Percentiles rank a stretch among this genome's conserved stretches.
Evolutionary conservation across 192 early-diverging fungal species (phyloP).

Genomic region (Linnemannia hyalina): DNA sequence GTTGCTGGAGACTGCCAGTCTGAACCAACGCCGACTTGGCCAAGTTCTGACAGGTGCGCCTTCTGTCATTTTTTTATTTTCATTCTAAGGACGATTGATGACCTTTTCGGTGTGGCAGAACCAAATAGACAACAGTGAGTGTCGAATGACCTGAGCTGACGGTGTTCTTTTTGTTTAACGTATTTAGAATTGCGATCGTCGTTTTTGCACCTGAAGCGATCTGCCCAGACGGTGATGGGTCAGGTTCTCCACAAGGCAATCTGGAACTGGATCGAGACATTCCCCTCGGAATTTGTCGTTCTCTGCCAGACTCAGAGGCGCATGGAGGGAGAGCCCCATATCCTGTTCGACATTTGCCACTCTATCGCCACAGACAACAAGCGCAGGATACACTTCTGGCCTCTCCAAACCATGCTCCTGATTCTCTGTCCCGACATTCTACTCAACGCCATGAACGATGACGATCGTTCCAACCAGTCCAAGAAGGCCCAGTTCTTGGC

Average conservation of each 20-base stretch:
- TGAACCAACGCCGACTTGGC: slow-evolving; percentile 81
- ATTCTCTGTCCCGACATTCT: slow-evolving; percentile 89
- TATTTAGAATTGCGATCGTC: slow-evolving; percentile 62
- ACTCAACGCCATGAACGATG: slow-evolving; percentile 66
- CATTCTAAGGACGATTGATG: not conserved
- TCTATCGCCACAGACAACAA: slow-evolving; percentile 72
- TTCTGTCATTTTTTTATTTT: not conserved
- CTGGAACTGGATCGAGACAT: slow-evolving; percentile 95
- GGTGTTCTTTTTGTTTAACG: not conserved
- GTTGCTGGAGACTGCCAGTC: slow-evolving; percentile 86
- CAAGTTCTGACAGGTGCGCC: slow-evolving; percentile 72
- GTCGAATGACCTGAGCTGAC: not conserved
- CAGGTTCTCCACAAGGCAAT: slow-evolving; percentile 84
- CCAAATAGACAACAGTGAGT: not conserved
- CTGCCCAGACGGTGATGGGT: slow-evolving; percentile 82
- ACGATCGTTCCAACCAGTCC: slow-evolving; percentile 40
- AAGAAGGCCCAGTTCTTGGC: slow-evolving; percentile 68
- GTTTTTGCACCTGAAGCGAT: slow-evolving; percentile 71
- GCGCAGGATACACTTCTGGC: slow-evolving; percentile 85
- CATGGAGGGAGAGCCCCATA: slow-evolving; percentile 77
- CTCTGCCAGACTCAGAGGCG: slow-evolving; percentile 75
- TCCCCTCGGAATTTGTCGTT: slow-evolving; percentile 85
- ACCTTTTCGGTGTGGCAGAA: not conserved
- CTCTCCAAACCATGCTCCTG: slow-evolving; percentile 88
- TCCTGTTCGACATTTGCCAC: slow-evolving; percentile 80